Evolutionary conservation across 2,329 filamentous ascomycete species (phyloP), one percentile per base, ranked within the genome.

Genomic region (Dactylonectria estremocensis): DNA sequence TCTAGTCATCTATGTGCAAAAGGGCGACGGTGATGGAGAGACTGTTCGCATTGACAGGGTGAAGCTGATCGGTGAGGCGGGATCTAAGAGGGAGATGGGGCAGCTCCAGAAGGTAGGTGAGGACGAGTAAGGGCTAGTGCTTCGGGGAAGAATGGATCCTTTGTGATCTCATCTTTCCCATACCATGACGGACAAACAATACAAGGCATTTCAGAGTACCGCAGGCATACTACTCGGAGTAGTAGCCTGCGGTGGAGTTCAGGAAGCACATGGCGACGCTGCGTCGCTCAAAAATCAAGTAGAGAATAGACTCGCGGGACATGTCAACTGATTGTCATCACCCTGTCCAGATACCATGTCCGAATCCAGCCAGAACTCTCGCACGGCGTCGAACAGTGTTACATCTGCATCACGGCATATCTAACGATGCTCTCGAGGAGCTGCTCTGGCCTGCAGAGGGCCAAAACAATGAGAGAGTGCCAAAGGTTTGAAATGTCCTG

Each of bases 41-140:
- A 95, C 93, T 85, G 92, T 96, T 65, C 91, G 96, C 64, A 81
- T 99, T 56, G 93, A 96, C 81, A 87, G 93, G 58, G 82, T 96
- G 72, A 87, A 90, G 74, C 85, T 98, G 62, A 91, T 98, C 77
- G 96, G 96, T 33, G 95, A 98, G 81, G 89, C 90, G 16, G 95
- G 96, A 14, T 92, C 97, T 86, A 97, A 97, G 88, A 89, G 95
- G 68, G 93, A 96, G 64, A 94, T 95, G 89, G 95, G 95, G 73
- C 97, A 97, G 86, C 84, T 99, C 72, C 94, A 98, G 87, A 98
- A 98, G 90, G 89, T 98, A 78, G 94, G 91, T 14, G 92, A 97
- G 31, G 90, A 90, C 61, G 88, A 91, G 79, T 91, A 83, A 80
- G 35, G 13, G n/a, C 45, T 50, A 54, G 24, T 49, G 64, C 63